Evolutionary conservation across 1,284 basidiomycete species (phyloP).

Genomic region (Ceratobasidium papillatum): DNA sequence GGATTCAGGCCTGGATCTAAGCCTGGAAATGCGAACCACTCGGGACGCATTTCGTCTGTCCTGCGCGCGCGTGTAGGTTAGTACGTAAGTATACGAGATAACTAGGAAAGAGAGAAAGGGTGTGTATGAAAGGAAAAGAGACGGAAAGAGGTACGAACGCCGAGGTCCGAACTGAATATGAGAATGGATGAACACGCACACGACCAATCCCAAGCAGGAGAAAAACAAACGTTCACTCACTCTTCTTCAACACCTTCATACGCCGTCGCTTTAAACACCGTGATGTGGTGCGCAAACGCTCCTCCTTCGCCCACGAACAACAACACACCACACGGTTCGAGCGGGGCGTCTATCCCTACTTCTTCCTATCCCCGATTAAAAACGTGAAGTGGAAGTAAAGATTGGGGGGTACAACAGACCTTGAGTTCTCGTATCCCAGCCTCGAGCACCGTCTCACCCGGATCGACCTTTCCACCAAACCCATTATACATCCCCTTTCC

Average conservation of each 20-base stretch:
- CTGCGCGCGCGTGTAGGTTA: constrained; percentile 51
- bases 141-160: neutral
- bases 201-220: constrained; percentile 8
- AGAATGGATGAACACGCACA: no score
- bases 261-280: constrained; percentile 66
- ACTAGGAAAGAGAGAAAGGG: neutral
- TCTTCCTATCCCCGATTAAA: constrained; percentile 67
- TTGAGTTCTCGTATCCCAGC: constrained; percentile 73
- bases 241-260: constrained; percentile 66
- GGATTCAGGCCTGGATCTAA: neutral
- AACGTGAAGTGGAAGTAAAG: constrained; percentile 3
- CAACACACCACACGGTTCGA: constrained; percentile 66
- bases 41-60: constrained; percentile 73
- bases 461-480: constrained; percentile 78
- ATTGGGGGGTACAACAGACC: constrained; percentile 50
- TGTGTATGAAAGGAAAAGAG: neutral
- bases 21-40: constrained; percentile 63
- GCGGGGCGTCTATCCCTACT: constrained; percentile 69
- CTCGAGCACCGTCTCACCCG: constrained; percentile 64
- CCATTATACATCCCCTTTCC: constrained; percentile 70
- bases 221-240: constrained; percentile 54
- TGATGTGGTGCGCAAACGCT: constrained; percentile 70
- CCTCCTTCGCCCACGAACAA: constrained; percentile 63
- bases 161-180: no score
- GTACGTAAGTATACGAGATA: neutral